Conservation (phyloP, 2,329 filamentous ascomycete species). For the Beauveria bassiana region DNA sequence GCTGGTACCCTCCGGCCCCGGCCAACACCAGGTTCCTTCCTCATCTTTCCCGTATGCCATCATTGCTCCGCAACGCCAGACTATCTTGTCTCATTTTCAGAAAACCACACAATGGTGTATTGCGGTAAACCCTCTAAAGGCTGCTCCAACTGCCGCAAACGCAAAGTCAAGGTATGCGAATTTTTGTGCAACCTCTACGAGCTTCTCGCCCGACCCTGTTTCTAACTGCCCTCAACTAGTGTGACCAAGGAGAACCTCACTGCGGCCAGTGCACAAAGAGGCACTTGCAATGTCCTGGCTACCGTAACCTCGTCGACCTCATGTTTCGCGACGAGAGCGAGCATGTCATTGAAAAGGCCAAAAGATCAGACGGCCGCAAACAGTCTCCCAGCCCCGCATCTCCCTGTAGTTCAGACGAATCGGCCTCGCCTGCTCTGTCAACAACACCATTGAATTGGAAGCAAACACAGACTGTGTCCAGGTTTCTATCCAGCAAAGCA, state of each 20-base stretch:
- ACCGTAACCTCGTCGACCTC: conserved; percentile 46
- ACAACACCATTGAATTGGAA: neutral
- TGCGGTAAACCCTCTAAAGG: conserved; percentile 51
- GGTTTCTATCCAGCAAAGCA: neutral
- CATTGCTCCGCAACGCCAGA: neutral
- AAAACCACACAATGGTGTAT: conserved; percentile 40
- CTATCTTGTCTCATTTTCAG: neutral
- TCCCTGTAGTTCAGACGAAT: neutral
- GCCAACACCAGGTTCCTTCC: neutral
- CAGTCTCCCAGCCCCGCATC: conserved; percentile 14
- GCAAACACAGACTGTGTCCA: neutral
- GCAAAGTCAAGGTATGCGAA: conserved; percentile 46
- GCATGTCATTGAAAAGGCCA: conserved; percentile 45
- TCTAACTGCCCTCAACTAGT: conserved; percentile 27
- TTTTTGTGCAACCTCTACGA: conserved; percentile 1
- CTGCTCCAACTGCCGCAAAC: conserved; percentile 46
- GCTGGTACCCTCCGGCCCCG: neutral
- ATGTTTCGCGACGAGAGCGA: conserved; percentile 52
- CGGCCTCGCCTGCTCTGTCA: neutral
- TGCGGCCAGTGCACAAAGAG: conserved; percentile 50
- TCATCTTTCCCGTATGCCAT: neutral
- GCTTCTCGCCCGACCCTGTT: neutral
- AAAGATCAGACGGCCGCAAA: conserved; percentile 20
- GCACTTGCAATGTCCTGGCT: conserved; percentile 44
- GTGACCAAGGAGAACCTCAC: conserved; percentile 42